Percentiles rank a stretch among this genome's conserved stretches.
Conservation (phyloP, 768 basidiomycete genomes). For the Podaxis pistillaris region DNA sequence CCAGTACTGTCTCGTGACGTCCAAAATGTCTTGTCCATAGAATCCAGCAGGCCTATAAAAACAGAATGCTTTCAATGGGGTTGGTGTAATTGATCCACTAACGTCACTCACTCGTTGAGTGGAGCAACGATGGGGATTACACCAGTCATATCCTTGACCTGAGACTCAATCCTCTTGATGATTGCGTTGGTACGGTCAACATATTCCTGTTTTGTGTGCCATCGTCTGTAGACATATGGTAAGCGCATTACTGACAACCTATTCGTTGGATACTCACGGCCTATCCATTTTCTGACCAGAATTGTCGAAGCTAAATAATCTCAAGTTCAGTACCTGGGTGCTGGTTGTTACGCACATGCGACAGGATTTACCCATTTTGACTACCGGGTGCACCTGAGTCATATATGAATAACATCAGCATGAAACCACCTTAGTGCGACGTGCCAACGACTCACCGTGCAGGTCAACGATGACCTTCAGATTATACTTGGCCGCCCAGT, state of each 20-base stretch:
- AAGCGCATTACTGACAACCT: not conserved
- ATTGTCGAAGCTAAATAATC: slow-evolving; percentile 65
- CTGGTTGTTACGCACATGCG: not conserved
- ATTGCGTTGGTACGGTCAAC: slow-evolving; percentile 62
- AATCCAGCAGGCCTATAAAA: slow-evolving; percentile 68
- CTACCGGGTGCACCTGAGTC: slow-evolving; percentile 66
- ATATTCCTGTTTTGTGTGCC: slow-evolving; percentile 68
- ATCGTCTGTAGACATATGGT: slow-evolving; percentile 33
- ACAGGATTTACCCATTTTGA: slow-evolving; percentile 35
- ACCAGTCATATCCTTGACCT: slow-evolving; percentile 49
- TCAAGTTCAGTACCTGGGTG: not conserved
- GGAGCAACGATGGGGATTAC: slow-evolving; percentile 68
- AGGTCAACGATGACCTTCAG: slow-evolving; percentile 82
- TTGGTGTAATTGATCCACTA: not conserved
- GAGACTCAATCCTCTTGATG: slow-evolving; percentile 58
- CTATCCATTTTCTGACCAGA: slow-evolving; percentile 60
- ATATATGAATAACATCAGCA: not conserved
- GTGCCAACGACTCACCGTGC: slow-evolving; percentile 37
- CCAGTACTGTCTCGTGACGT: slow-evolving; percentile 52
- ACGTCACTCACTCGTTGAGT: slow-evolving; percentile 62
- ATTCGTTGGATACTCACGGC: slow-evolving; percentile 37
- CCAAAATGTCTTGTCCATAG: slow-evolving; percentile 46
- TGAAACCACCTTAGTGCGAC: not conserved
- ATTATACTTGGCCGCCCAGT: slow-evolving; percentile 65
- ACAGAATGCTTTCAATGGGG: not conserved